A percentile compares a stretch with the other conserved stretches of the same genome.
Conservation (phyloP, 495 filamentous ascomycete genomes). For the Neurospora sp. region DNA sequence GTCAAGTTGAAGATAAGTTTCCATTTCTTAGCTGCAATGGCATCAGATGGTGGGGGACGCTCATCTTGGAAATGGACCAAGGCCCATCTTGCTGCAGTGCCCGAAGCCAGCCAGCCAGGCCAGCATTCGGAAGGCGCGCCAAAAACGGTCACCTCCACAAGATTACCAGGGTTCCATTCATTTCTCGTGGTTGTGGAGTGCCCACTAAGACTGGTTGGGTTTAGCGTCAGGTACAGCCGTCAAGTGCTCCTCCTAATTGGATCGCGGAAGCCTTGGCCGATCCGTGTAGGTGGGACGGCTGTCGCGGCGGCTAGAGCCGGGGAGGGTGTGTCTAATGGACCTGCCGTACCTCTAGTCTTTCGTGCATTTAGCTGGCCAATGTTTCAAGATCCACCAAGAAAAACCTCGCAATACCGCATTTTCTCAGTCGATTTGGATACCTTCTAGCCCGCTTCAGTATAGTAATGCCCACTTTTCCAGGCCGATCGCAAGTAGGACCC, state of each 20-base stretch:
- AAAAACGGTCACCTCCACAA: not conserved
- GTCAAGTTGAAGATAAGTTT: not conserved
- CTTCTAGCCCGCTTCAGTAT: too few relatives aligned
- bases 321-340: not conserved
- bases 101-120: not conserved
- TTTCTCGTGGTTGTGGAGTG: conserved; percentile 7
- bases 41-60: not conserved
- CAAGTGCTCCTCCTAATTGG: conserved; percentile 25
- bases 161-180: conserved; percentile 7
- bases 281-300: conserved; percentile 23
- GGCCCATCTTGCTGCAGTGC: not conserved
- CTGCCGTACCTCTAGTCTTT: not conserved
- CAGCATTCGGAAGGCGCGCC: not conserved
- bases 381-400: not conserved
- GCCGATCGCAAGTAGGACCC: too few relatives aligned
- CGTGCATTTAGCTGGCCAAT: not conserved
- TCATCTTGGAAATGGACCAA: not conserved
- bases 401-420: not conserved
- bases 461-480: too few relatives aligned
- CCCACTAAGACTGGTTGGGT: conserved; percentile 8
- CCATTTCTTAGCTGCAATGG: not conserved
- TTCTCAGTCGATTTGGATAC: too few relatives aligned
- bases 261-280: conserved; percentile 31
- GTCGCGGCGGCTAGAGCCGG: conserved; percentile 2
- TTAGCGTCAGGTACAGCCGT: conserved; percentile 37